phyloP scores from a whole-genome alignment of 805 yeast genomes.

The Komagataella mondaviorum region DNA sequence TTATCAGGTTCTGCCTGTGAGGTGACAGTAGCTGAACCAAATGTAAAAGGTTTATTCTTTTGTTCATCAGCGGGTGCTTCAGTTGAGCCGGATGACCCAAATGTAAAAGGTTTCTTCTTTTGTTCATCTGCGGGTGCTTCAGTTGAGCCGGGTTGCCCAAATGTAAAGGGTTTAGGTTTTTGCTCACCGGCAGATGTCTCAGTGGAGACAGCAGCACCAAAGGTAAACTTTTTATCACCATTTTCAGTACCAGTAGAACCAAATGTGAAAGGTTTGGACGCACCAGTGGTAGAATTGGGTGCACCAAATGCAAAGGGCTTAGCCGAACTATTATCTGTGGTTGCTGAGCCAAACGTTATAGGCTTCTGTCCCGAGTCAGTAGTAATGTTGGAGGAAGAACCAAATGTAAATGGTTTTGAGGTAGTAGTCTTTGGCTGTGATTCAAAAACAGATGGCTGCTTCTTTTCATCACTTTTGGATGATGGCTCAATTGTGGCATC shows the following conservation, averaged over 20 bases:
- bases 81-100: constrained; percentile 8
- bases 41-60: constrained; percentile 7
- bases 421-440: neutral
- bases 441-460: neutral
- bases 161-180: neutral
- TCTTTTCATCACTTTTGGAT: neutral
- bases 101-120: constrained; percentile 6
- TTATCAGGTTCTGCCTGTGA: constrained; percentile 1
- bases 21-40: constrained; percentile 7
- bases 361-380: neutral
- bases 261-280: constrained; percentile 8
- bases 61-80: constrained; percentile 4
- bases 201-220: constrained; percentile 5
- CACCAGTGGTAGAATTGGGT: neutral
- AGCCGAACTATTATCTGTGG: constrained; percentile 4
- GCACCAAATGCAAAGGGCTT: constrained; percentile 16
- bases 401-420: constrained; percentile 15
- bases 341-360: neutral
- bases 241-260: neutral
- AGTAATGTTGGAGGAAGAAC: constrained; percentile 5
- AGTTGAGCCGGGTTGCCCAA: neutral
- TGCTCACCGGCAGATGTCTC: neutral
- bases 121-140: neutral
- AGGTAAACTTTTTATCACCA: constrained; percentile 7
- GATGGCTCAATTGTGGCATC: neutral